phyloP scores from a whole-genome alignment of 1,139 yeast genomes.

The Kluyveromyces sp. region DNA sequence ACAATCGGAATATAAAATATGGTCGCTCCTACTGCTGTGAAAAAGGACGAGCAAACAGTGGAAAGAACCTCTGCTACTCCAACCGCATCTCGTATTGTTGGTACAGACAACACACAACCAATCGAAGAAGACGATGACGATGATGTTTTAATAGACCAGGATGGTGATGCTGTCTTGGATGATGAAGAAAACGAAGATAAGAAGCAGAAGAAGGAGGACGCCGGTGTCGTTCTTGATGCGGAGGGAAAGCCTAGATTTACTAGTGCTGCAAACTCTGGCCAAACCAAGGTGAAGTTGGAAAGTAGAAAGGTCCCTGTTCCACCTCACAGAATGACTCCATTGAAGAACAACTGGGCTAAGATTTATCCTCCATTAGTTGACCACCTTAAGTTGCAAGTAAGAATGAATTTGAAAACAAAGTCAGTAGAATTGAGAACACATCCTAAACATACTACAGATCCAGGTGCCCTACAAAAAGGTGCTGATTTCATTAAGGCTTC shows the following conservation, averaged over 20 bases:
- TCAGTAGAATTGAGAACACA: constrained; percentile 84
- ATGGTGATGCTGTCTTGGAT: constrained; percentile 14
- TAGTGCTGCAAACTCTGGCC: constrained; percentile 59
- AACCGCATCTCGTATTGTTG: constrained; percentile 22
- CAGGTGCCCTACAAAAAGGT: constrained; percentile 94
- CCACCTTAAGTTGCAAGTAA: constrained; percentile 85
- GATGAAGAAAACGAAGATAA: constrained; percentile 19
- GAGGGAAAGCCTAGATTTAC: constrained; percentile 85
- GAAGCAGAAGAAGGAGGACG: constrained; percentile 31
- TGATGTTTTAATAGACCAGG: constrained; percentile 61
- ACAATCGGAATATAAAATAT: constrained; percentile 19
- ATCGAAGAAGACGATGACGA: constrained; percentile 39
- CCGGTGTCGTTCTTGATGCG: constrained; percentile 68
- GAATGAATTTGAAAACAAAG: constrained; percentile 83
- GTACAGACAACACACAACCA: constrained; percentile 19
- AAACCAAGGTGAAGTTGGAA: constrained; percentile 64
- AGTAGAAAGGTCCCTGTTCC: constrained; percentile 88
- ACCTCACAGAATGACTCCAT: constrained; percentile 93
- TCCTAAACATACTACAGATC: constrained; percentile 70
- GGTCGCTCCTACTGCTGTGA: constrained; percentile 69
- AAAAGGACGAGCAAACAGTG: constrained; percentile 16
- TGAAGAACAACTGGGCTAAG: constrained; percentile 83
- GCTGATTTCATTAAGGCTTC: constrained; percentile 95
- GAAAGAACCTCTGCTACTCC: not conserved
- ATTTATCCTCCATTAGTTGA: constrained; percentile 94